Conservation (phyloP, 202 grass and related monocot species). For the Schoenoplectus triqueter region DNA sequence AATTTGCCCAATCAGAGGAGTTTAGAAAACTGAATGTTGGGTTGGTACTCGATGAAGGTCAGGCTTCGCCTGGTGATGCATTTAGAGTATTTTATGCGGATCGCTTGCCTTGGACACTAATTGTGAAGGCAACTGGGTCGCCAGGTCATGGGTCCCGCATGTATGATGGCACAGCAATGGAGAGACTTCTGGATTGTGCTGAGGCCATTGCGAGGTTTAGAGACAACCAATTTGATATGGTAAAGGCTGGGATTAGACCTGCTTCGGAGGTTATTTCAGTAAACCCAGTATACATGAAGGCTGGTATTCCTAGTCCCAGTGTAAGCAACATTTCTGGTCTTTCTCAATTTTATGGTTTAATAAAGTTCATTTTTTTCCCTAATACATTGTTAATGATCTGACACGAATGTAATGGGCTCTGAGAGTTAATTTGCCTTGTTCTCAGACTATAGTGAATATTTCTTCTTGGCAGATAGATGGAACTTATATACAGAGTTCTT, state of each 20-base stretch:
- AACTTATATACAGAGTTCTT: not conserved
- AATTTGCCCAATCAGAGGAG: slow-evolving; percentile 63
- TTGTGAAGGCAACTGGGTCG: slow-evolving; percentile 68
- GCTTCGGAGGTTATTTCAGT: slow-evolving; percentile 69
- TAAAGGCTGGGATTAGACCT: slow-evolving; percentile 63
- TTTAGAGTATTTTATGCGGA: slow-evolving; percentile 91
- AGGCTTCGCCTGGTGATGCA: slow-evolving; percentile 76
- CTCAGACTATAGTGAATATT: slow-evolving; percentile 20
- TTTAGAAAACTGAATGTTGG: slow-evolving; percentile 72
- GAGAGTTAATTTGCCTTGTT: not conserved
- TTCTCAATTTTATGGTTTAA: slow-evolving; percentile 1
- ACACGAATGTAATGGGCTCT: not conserved
- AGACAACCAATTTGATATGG: slow-evolving; percentile 69
- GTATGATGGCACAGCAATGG: slow-evolving; percentile 75
- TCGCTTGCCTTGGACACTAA: slow-evolving; percentile 57
- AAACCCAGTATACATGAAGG: slow-evolving; percentile 84
- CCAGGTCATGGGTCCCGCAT: slow-evolving; percentile 76
- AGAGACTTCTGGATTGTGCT: slow-evolving; percentile 70
- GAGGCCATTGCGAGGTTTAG: slow-evolving; percentile 63
- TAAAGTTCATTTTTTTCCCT: slow-evolving; percentile 13
- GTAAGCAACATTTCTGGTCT: slow-evolving; percentile 41
- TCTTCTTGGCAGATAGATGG: not conserved
- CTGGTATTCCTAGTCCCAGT: slow-evolving; percentile 72
- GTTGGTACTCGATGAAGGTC: slow-evolving; percentile 88
- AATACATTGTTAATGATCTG: slow-evolving; percentile 7